phyloP scores from a whole-genome alignment of 1,139 yeast species.

The Komagataea norvegica region DNA sequence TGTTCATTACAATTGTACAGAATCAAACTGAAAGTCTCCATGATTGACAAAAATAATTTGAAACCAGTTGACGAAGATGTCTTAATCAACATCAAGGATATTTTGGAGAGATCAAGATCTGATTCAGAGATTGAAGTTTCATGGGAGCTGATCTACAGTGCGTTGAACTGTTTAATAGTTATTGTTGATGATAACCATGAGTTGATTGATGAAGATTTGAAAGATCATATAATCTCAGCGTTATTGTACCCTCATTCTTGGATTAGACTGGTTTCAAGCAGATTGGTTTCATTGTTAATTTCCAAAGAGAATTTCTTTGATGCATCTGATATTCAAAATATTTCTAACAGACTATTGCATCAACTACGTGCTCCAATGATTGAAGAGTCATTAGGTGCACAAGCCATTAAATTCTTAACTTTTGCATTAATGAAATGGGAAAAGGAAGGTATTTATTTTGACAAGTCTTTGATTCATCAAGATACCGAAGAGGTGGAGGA shows the following conservation, averaged over 20 bases:
- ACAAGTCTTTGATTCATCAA: slow-evolving; percentile 16
- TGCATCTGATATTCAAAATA: slow-evolving; percentile 48
- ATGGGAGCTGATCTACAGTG: slow-evolving; percentile 78
- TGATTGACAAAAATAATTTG: slow-evolving; percentile 31
- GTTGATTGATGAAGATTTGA: slow-evolving; percentile 34
- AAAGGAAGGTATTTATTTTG: slow-evolving; percentile 36
- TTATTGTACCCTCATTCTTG: slow-evolving; percentile 87
- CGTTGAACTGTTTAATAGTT: slow-evolving; percentile 49
- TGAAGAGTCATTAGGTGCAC: slow-evolving; percentile 58
- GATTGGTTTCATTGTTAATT: slow-evolving; percentile 53
- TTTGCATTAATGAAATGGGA: slow-evolving; percentile 63
- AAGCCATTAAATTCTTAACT: slow-evolving; percentile 64
- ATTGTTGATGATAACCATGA: slow-evolving; percentile 24
- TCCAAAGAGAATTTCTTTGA: slow-evolving; percentile 32
- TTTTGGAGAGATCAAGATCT: slow-evolving; percentile 36
- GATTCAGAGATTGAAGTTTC: slow-evolving; percentile 37
- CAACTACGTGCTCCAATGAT: slow-evolving; percentile 79
- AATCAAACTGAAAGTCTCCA: slow-evolving; percentile 50
- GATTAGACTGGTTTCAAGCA: slow-evolving; percentile 72
- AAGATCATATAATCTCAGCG: slow-evolving; percentile 43
- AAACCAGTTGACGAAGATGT: slow-evolving; percentile 36
- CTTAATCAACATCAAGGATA: slow-evolving; percentile 36
- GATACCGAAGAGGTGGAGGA: slow-evolving; percentile 14
- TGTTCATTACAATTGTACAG: slow-evolving; percentile 78
- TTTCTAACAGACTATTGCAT: slow-evolving; percentile 65